A percentile compares a stretch with the other conserved stretches of the same genome.
Conservation (phyloP, 2,329 filamentous ascomycete species). For the Venturia pyrina region DNA sequence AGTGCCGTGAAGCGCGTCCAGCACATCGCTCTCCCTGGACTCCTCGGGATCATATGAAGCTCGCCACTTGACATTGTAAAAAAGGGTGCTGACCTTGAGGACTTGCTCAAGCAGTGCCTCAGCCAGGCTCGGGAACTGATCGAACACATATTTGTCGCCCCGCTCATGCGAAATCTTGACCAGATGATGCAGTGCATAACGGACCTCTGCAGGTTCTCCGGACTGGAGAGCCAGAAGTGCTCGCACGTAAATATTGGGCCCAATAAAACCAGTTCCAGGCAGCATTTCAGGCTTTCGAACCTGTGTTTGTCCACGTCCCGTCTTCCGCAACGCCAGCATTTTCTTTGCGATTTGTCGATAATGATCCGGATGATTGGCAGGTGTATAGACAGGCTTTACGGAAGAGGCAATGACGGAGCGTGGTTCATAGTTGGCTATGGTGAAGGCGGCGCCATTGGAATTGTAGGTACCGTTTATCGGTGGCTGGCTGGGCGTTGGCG, state of each 20-base stretch:
- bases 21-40: constrained; percentile 41
- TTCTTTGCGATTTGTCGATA: constrained; percentile 52
- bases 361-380: constrained; percentile 60
- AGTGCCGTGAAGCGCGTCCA: constrained; percentile 59
- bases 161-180: constrained; percentile 93
- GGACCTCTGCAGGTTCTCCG: constrained; percentile 67
- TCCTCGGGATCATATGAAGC: constrained; percentile 50
- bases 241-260: constrained; percentile 84
- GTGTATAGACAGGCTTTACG: constrained; percentile 64
- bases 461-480: constrained; percentile 27
- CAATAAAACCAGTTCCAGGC: constrained; percentile 56
- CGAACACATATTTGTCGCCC: constrained; percentile 92
- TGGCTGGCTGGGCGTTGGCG: constrained; percentile 28
- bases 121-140: constrained; percentile 78
- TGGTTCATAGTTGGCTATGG: constrained; percentile 62
- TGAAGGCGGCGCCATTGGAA: constrained; percentile 36
- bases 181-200: constrained; percentile 86
- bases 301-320: constrained; percentile 36
- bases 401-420: constrained; percentile 51
- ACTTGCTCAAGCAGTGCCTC: constrained; percentile 82
- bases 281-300: constrained; percentile 31
- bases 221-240: constrained; percentile 78
- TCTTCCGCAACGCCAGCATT: constrained; percentile 21
- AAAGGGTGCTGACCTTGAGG: constrained; percentile 65
- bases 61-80: constrained; percentile 74